Conservation (phyloP, 139 green algal species). For the Tetraselmis chui region DNA sequence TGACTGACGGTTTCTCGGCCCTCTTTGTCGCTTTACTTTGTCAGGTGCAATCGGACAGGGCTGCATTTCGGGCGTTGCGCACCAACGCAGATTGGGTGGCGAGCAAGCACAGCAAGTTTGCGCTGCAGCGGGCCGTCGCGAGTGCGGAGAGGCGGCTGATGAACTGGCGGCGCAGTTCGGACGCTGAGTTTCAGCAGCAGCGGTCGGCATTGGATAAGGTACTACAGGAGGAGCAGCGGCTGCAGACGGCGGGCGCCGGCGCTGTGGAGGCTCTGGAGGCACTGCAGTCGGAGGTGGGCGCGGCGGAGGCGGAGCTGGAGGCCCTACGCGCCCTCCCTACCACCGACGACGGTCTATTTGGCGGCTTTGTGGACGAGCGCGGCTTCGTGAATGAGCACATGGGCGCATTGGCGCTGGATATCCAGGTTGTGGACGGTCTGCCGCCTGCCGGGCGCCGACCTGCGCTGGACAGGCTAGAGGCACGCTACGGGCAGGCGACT, state of each 20-base stretch:
- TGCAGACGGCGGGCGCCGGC: neutral
- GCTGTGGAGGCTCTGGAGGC: neutral
- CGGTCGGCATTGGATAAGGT: neutral
- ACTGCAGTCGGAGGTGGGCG: neutral
- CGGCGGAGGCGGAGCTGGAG: neutral
- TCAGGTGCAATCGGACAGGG: neutral
- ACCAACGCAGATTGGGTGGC: neutral
- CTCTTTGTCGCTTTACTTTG: neutral
- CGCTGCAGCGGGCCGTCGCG: neutral
- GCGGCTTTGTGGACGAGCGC: neutral
- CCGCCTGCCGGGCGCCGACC: neutral
- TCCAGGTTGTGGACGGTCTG: neutral
- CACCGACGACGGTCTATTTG: neutral
- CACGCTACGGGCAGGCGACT: neutral
- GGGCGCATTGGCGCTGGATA: neutral
- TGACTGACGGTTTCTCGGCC: neutral
- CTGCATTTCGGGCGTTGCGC: neutral
- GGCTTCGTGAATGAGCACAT: neutral
- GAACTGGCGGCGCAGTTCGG: neutral
- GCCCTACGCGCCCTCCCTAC: neutral
- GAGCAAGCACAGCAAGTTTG: neutral
- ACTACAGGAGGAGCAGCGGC: neutral
- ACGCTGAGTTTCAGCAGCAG: neutral
- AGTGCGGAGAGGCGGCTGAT: neutral
- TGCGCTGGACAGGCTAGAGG: neutral